These are phyloP conservation scores for Epichloe festucae DNA, from an alignment of 2,329 filamentous ascomycete genomes.

Conservation along the genomic window DNA sequence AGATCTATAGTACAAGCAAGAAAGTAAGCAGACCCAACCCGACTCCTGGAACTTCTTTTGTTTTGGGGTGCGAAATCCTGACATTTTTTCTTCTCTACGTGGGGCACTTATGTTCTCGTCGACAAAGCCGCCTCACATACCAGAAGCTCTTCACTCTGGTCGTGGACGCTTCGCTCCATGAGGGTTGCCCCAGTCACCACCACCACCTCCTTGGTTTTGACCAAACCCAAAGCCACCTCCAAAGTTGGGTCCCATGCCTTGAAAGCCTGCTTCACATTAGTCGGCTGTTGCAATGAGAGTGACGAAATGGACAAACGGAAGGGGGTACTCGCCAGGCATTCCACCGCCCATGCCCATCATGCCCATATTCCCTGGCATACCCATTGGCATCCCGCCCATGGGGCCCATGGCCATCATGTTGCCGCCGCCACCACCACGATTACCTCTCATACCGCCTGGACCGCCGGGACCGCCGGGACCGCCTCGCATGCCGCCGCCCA, in stretches of 20 bases:
- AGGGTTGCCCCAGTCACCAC: constrained; percentile 61
- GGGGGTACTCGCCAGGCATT: constrained; percentile 22
- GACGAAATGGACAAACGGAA: no score
- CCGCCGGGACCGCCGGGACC: constrained; percentile 33
- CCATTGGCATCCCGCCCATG: constrained; percentile 37
- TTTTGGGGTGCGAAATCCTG: neutral
- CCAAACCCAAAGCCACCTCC: constrained; percentile 58
- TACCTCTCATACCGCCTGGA: constrained; percentile 29
- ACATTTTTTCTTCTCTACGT: neutral
- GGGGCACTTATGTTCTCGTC: neutral
- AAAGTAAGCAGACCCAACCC: neutral
- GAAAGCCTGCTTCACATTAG: constrained; percentile 40
- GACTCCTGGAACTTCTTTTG: neutral
- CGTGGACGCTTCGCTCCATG: constrained; percentile 70
- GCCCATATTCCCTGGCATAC: constrained; percentile 45
- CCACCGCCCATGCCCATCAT: constrained; percentile 36
- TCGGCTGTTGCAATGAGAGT: neutral
- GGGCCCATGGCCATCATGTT: constrained; percentile 38
- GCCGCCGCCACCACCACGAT: constrained; percentile 31
- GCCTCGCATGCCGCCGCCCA: constrained; percentile 32
- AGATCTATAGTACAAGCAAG: constrained; percentile 8
- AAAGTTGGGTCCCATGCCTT: constrained; percentile 57
- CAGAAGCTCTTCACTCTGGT: constrained; percentile 40
- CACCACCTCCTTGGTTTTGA: constrained; percentile 29
- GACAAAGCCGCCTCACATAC: neutral